Percentiles rank a stretch among this genome's conserved stretches.
These are phyloP conservation scores for Backusella macrospora DNA, from an alignment of 192 early-diverging fungal species.

Conservation along the genomic window DNA sequence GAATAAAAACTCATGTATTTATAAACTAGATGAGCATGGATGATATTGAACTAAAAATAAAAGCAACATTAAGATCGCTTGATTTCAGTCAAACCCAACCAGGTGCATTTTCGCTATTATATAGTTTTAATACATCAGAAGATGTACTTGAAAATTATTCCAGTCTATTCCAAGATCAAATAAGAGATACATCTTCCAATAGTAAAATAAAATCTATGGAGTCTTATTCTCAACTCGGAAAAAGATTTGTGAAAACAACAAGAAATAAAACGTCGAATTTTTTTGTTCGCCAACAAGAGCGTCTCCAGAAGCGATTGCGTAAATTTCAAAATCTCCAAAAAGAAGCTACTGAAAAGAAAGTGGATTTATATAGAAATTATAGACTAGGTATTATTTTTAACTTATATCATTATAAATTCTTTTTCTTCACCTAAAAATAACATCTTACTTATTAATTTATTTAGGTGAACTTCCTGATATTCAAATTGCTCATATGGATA, in stretches of 20 bases:
- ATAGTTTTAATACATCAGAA: neutral
- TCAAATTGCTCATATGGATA: slow-evolving; percentile 65
- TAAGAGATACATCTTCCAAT: neutral
- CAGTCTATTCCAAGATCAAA: neutral
- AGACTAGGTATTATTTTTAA: slow-evolving; percentile 37
- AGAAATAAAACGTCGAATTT: slow-evolving; percentile 22
- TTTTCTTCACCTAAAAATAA: too few species aligned
- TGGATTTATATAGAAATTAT: slow-evolving; percentile 65
- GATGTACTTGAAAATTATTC: neutral
- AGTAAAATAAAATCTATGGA: slow-evolving; percentile 13
- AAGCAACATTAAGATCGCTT: slow-evolving; percentile 45
- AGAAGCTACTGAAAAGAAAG: slow-evolving; percentile 50
- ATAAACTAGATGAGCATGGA: neutral
- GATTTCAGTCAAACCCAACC: slow-evolving; percentile 50
- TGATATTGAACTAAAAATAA: slow-evolving; percentile 25
- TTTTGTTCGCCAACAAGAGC: slow-evolving; percentile 51
- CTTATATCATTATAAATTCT: too few species aligned
- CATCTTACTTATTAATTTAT: neutral
- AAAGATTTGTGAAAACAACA: slow-evolving; percentile 22
- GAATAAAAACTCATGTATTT: neutral
- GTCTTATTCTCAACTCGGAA: slow-evolving; percentile 8
- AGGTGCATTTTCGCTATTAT: slow-evolving; percentile 25
- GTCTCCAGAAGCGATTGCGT: slow-evolving; percentile 36
- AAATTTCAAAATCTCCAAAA: slow-evolving; percentile 44
- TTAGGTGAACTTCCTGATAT: slow-evolving; percentile 78